Evolutionary conservation across 2,329 filamentous ascomycete species (phyloP).

Genomic region (Colletotrichum lentis): DNA sequence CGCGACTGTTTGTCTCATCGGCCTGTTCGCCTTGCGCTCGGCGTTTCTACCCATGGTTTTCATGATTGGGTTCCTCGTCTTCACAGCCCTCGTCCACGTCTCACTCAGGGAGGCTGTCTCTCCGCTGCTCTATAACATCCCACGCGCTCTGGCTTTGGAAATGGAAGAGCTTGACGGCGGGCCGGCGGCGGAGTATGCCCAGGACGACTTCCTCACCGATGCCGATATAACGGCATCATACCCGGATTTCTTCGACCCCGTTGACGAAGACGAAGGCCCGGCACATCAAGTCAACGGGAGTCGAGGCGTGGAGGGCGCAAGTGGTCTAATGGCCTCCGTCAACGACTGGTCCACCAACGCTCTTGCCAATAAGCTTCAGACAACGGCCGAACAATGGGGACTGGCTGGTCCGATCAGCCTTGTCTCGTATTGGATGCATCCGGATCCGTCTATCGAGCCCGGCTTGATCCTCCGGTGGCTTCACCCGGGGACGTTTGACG

Average conservation of each 20-base stretch:
- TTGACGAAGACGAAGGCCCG: slow-evolving; percentile 41
- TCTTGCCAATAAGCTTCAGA: slow-evolving; percentile 48
- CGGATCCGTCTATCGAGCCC: slow-evolving; percentile 45
- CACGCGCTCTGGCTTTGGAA: slow-evolving; percentile 71
- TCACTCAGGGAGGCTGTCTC: slow-evolving; percentile 76
- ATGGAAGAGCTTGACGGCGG: slow-evolving; percentile 52
- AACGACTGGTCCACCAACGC: slow-evolving; percentile 49
- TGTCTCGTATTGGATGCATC: slow-evolving; percentile 43
- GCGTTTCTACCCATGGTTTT: slow-evolving; percentile 75
- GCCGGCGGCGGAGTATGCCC: neutral
- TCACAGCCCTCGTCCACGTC: slow-evolving; percentile 79
- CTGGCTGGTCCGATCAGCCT: slow-evolving; percentile 43
- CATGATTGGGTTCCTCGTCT: slow-evolving; percentile 79
- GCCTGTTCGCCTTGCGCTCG: slow-evolving; percentile 77
- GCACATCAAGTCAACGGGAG: slow-evolving; percentile 41
- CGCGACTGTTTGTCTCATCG: slow-evolving; percentile 82
- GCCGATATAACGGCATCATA: slow-evolving; percentile 25
- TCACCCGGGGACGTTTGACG: slow-evolving; percentile 77
- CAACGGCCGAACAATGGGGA: slow-evolving; percentile 42
- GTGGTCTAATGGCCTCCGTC: slow-evolving; percentile 46
- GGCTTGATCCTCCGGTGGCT: slow-evolving; percentile 73
- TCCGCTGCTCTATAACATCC: slow-evolving; percentile 80
- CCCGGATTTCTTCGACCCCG: slow-evolving; percentile 36
- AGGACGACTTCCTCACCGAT: slow-evolving; percentile 32
- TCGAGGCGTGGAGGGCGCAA: slow-evolving; percentile 51